Evolutionary conservation across 495 filamentous ascomycete species (phyloP).

Genomic region (Neurospora sp.): DNA sequence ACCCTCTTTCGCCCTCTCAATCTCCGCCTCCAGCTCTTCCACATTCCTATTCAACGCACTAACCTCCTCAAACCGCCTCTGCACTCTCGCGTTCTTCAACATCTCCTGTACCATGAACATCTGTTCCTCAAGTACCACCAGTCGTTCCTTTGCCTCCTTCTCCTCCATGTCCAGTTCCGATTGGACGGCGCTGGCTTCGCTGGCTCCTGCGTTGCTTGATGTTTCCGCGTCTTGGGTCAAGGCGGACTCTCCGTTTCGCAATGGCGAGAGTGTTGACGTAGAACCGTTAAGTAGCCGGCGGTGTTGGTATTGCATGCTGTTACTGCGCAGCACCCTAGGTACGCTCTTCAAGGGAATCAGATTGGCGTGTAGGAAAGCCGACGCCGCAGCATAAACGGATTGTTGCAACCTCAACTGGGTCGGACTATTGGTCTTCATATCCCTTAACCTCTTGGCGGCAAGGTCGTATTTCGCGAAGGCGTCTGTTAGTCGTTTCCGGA

Average conservation of each 20-base stretch:
- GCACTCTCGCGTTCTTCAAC: conserved; percentile 70
- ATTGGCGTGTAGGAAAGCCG: conserved; percentile 78
- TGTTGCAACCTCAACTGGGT: conserved; percentile 73
- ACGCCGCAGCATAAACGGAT: conserved; percentile 72
- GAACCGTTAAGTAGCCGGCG: conserved; percentile 26
- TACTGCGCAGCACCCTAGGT: conserved; percentile 66
- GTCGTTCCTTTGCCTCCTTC: conserved; percentile 67
- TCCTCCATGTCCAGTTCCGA: conserved; percentile 76
- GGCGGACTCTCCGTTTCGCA: conserved; percentile 35
- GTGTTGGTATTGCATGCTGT: conserved; percentile 34
- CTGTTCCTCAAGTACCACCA: conserved; percentile 93
- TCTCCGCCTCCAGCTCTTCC: conserved; percentile 76
- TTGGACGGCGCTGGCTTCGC: conserved; percentile 51
- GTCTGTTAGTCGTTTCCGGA: conserved; percentile 83
- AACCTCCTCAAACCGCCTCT: conserved; percentile 84
- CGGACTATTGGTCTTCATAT: conserved; percentile 59
- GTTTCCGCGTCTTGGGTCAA: conserved; percentile 44
- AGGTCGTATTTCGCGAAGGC: conserved; percentile 84
- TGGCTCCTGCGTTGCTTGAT: conserved; percentile 41
- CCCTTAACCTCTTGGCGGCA: conserved; percentile 72
- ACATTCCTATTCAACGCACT: conserved; percentile 67
- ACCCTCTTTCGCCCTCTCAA: conserved; percentile 51
- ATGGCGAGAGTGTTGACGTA: conserved; percentile 17
- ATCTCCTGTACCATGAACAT: conserved; percentile 84
- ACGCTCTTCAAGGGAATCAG: conserved; percentile 86